phyloP scores from a whole-genome alignment of 257 asterid genomes.

The Petunia axillaris region DNA sequence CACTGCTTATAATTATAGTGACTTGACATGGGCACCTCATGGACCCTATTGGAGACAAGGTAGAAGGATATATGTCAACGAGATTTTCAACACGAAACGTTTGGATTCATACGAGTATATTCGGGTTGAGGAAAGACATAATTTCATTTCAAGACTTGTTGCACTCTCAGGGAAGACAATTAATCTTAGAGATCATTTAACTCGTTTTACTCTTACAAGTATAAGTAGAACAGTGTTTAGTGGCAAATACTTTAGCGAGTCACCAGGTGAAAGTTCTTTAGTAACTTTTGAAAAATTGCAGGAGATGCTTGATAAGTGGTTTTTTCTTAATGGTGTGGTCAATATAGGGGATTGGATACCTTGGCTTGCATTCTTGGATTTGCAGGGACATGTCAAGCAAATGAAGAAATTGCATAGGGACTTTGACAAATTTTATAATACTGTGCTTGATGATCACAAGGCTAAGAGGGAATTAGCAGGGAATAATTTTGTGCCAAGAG shows the following conservation, averaged over 20 bases:
- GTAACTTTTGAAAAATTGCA: conserved; percentile 38
- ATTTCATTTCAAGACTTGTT: conserved; percentile 22
- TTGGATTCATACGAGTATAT: conserved; percentile 43
- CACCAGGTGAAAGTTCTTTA: background rate
- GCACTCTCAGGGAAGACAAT: conserved; percentile 7
- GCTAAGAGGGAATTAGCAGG: background rate
- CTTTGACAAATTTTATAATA: conserved; percentile 44
- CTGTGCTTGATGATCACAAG: conserved; percentile 43
- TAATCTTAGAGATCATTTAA: conserved; percentile 38
- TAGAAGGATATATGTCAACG: conserved; percentile 40
- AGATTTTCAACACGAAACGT: conserved; percentile 39
- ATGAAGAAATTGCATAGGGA: conserved; percentile 42
- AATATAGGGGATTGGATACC: conserved; percentile 47
- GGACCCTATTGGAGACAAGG: conserved; percentile 54
- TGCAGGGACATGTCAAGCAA: conserved; percentile 45
- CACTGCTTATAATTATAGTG: conserved; percentile 43
- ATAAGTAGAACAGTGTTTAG: conserved; percentile 49
- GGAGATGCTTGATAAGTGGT: conserved; percentile 43
- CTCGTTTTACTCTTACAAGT: conserved; percentile 42
- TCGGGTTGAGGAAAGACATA: conserved; percentile 9
- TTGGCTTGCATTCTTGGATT: conserved; percentile 44
- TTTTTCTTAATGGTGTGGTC: conserved; percentile 41
- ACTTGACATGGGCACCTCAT: conserved; percentile 46
- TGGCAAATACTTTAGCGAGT: conserved; percentile 35
- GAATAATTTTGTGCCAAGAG: conserved; percentile 26